Conservation (phyloP, 1,139 yeast species). For the Scheffersomyces parashehatae region DNA sequence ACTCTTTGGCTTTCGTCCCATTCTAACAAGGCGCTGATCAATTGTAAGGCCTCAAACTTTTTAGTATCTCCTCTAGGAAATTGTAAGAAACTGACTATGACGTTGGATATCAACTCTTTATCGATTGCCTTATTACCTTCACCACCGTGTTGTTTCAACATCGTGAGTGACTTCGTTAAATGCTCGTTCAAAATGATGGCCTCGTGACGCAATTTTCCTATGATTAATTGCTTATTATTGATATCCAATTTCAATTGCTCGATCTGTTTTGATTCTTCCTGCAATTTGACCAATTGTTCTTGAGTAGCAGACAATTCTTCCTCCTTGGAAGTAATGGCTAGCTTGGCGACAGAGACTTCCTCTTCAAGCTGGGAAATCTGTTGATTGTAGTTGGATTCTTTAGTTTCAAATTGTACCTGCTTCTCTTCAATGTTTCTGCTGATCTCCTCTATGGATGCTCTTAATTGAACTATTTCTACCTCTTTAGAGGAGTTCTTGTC, state of each 20-base stretch:
- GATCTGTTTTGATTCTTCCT: slow-evolving; percentile 21
- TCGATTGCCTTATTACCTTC: slow-evolving; percentile 75
- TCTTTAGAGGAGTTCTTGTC: slow-evolving; percentile 29
- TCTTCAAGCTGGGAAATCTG: slow-evolving; percentile 7
- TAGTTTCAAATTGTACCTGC: not conserved
- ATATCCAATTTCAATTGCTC: slow-evolving; percentile 32
- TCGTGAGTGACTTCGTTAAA: slow-evolving; percentile 81
- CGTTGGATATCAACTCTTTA: slow-evolving; percentile 82
- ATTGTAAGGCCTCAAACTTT: slow-evolving; percentile 85
- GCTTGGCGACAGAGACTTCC: slow-evolving; percentile 11
- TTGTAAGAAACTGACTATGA: slow-evolving; percentile 79
- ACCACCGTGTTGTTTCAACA: slow-evolving; percentile 68
- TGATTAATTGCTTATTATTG: slow-evolving; percentile 73
- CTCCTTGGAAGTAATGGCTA: slow-evolving; percentile 5
- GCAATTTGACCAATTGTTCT: slow-evolving; percentile 12
- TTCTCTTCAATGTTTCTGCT: not conserved
- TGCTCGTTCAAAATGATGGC: slow-evolving; percentile 95
- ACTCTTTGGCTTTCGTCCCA: slow-evolving; percentile 87
- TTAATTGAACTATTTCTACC: slow-evolving; percentile 11
- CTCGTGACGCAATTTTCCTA: slow-evolving; percentile 92
- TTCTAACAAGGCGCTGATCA: slow-evolving; percentile 76
- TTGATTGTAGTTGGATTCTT: slow-evolving; percentile 1
- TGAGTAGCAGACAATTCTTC: slow-evolving; percentile 5
- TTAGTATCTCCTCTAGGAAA: slow-evolving; percentile 93
- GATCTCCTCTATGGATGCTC: not conserved